Evolutionary conservation across 2,329 filamentous ascomycete species (phyloP), one percentile per base, ranked within the genome.

Genomic region (Bipolaris zeicola): DNA sequence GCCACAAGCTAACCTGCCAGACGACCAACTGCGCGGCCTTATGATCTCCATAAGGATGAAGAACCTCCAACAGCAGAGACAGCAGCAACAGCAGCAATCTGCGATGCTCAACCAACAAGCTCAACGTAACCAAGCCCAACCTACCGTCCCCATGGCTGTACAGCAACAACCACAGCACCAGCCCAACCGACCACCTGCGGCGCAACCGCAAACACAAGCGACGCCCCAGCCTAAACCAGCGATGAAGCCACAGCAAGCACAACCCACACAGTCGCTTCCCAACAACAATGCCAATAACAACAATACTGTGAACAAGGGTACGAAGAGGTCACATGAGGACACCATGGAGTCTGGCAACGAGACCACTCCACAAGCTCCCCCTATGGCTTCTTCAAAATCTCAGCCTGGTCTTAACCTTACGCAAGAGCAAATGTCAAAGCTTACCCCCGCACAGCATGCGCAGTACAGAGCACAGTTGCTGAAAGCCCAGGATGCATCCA

Each of bases 251-350:
- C 65, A 65, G 20, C 56, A 63, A 36, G 52, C 60, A 26, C 66
- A 69, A 45, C 56, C 62, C 22, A 31, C 65, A 26, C 70, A 72
- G 56, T 34, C 65, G 13, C 55, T 45, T 37, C 37, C 54, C 22
- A 55, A 63, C 16, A 68, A 61, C 45, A 63, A 61, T 36, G 28
- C 62, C 14, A 57, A 43, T 26, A 70, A 65, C 51, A 68, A 61
- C 45, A 63, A 61, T 36, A 24, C 62, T 16, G 58, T 46, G 33
- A 70, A 65, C 51, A 68, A 74, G 59, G 67, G 69, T 20, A 56
- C 70, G 16, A 78, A 77, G 63, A 69, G 76, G 34, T 70, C 74
- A 8, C 78, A 73, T 50, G 79, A 80, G 20, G 79, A 81, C 61
- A 67, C 75, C 13, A 60, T 72, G 20, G 79, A 81, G 50, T 69